Percentiles rank a stretch among this genome's conserved stretches.
These are phyloP conservation scores for Chloris gayana DNA, from an alignment of 176 grass and related monocot genomes.

Conservation along the genomic window DNA sequence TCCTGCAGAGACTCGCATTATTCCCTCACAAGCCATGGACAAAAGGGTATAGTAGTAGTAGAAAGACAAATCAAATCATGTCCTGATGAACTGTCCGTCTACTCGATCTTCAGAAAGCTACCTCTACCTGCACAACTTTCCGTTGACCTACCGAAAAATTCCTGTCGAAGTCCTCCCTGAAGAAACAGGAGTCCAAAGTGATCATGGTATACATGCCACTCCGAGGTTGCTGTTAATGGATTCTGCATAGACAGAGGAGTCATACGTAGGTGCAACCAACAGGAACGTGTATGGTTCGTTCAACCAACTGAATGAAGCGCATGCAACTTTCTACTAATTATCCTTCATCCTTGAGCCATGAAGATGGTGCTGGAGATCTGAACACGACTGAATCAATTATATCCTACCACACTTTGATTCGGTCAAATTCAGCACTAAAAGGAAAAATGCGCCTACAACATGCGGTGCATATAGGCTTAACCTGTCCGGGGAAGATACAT, in stretches of 20 bases:
- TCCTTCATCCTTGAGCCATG: neutral
- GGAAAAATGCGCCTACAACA: neutral
- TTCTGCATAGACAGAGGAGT: neutral
- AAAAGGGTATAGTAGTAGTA: too few species aligned
- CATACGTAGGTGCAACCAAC: constrained; percentile 20
- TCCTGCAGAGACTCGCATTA: too few species aligned
- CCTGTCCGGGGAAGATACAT: neutral
- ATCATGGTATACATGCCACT: neutral
- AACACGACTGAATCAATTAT: constrained; percentile 2
- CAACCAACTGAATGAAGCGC: neutral
- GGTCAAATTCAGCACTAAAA: neutral
- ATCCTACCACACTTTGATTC: neutral
- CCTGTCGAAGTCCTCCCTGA: neutral
- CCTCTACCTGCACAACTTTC: neutral
- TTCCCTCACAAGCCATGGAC: too few species aligned
- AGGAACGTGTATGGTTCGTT: neutral
- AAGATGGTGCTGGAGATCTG: constrained; percentile 19
- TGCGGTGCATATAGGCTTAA: neutral
- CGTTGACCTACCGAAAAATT: constrained; percentile 3
- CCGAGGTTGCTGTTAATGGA: neutral
- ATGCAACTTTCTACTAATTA: too few species aligned
- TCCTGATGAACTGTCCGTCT: too few species aligned
- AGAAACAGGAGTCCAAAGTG: neutral
- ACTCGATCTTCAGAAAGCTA: neutral
- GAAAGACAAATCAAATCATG: too few species aligned